These are phyloP conservation scores for Diplodia seriata DNA, from an alignment of 2,329 filamentous ascomycete genomes.

Conservation along the genomic window DNA sequence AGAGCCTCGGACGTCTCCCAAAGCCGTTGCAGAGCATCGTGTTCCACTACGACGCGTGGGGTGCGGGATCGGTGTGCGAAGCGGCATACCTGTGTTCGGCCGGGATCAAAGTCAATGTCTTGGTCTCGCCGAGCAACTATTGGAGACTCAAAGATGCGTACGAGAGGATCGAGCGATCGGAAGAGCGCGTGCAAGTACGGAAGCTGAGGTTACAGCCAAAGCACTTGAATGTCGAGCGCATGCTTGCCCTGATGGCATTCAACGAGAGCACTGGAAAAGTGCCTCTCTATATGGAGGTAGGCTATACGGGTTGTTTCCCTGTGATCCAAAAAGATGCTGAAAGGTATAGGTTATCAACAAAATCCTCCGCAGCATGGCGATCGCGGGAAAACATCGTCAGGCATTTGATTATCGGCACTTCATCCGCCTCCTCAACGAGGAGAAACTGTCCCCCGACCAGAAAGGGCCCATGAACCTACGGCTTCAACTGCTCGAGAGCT, in stretches of 20 bases:
- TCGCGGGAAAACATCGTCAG: slow-evolving; percentile 50
- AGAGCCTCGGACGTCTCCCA: slow-evolving; percentile 53
- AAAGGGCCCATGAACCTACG: slow-evolving; percentile 63
- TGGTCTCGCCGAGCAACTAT: slow-evolving; percentile 61
- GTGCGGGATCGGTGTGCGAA: slow-evolving; percentile 60
- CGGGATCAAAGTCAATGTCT: slow-evolving; percentile 57
- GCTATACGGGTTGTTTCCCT: no score
- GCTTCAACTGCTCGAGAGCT: slow-evolving; percentile 68
- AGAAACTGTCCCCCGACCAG: slow-evolving; percentile 59
- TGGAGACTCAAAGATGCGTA: slow-evolving; percentile 54
- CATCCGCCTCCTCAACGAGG: slow-evolving; percentile 45
- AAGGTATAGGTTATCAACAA: slow-evolving; percentile 48
- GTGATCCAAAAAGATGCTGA: no score
- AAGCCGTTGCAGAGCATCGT: slow-evolving; percentile 65
- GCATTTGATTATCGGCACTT: slow-evolving; percentile 62
- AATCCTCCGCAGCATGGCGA: slow-evolving; percentile 64
- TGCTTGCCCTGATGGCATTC: slow-evolving; percentile 64
- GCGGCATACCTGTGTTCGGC: slow-evolving; percentile 61
- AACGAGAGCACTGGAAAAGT: slow-evolving; percentile 46
- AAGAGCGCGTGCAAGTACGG: slow-evolving; percentile 53
- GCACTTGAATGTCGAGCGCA: slow-evolving; percentile 60
- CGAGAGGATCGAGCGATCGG: slow-evolving; percentile 34
- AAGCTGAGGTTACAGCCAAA: slow-evolving; percentile 56
- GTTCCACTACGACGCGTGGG: slow-evolving; percentile 59
- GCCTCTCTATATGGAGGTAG: slow-evolving; percentile 64